Percentiles rank a stretch among this genome's conserved stretches.
These are phyloP conservation scores for Herpetomonas samuelpessoai DNA, from an alignment of 208 protist genomes.

Conservation along the genomic window DNA sequence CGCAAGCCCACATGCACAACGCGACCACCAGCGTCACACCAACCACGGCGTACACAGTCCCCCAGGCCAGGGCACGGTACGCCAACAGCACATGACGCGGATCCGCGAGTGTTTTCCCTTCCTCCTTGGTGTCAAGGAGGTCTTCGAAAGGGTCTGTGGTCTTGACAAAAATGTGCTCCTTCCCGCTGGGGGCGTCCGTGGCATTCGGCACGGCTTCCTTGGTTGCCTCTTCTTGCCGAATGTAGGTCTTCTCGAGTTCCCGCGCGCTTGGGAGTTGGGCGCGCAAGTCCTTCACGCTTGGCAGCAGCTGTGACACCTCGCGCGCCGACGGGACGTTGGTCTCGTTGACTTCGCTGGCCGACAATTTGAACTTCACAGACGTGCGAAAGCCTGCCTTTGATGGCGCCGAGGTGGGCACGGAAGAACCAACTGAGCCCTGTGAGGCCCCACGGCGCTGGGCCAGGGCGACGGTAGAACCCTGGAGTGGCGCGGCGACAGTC, in stretches of 20 bases:
- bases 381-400: constrained; percentile 38
- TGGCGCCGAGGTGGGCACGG: too few relatives aligned
- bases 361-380: constrained; percentile 33
- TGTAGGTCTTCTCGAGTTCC: constrained; percentile 51
- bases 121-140: constrained; percentile 21
- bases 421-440: too few relatives aligned
- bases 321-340: constrained; percentile 50
- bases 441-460: too few relatives aligned
- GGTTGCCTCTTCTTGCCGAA: constrained; percentile 1
- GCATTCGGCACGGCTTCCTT: constrained; percentile 1
- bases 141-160: constrained; percentile 46
- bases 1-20: constrained; percentile 55
- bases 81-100: constrained; percentile 61
- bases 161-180: constrained; percentile 15
- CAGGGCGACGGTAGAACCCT: too few relatives aligned
- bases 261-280: constrained; percentile 54
- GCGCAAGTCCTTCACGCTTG: constrained; percentile 41
- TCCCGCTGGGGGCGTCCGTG: too few relatives aligned
- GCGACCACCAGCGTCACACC: constrained; percentile 35
- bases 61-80: constrained; percentile 68
- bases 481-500: too few relatives aligned
- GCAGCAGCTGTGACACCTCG: constrained; percentile 55
- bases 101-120: constrained; percentile 8
- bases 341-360: constrained; percentile 55
- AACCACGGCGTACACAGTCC: constrained; percentile 58